Evolutionary conservation across 495 filamentous ascomycete genomes (phyloP), one percentile per base, ranked within the genome.

Genomic region (Penicillium coprophilum): DNA sequence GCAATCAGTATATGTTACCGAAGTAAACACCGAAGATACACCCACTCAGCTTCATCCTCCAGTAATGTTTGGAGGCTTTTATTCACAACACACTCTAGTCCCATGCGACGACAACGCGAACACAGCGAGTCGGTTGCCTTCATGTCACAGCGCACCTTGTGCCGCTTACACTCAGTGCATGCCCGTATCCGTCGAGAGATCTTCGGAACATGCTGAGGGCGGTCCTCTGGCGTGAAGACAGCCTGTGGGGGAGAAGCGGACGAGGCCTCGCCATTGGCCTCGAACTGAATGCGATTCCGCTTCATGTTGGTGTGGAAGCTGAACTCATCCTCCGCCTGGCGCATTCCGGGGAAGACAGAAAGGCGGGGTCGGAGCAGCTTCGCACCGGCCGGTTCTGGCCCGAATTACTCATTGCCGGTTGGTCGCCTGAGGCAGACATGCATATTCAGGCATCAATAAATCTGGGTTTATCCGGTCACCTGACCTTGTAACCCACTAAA

Each of bases 181-280:
- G 80, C 80, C 32, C 78, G 76, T 61, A 83, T 80, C 65, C 75
- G 76, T 45, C 80, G 77, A n/a, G 79, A 80, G 51, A 83, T 83
- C 62, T 79, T 77, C 44, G 80, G 78, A 36, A 79, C 69, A 68
- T 79, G 73, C 19, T 61, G 68, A 52, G 63, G 55, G 47, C 72
- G 64, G 44, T 72, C 67, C 51, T 77, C 72, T 21, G 71, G 62
- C 23, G 64, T 61, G 48, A 64, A 59, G 10, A 56, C 65, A 31
- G 64, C 68, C 47, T 67, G 70, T 32, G 70, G 69, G 38, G 73
- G 69, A 44, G 73, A 75, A 39, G 53, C 62, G n/a, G 74, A 74
- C 43, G 74, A 74, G 28, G 61, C 62, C 61, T 76, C 72, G 49
- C 70, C 73, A 71, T 73, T 75, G 55, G 61, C 63, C 59, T 79